phyloP scores from a whole-genome alignment of 2,329 filamentous ascomycete genomes.

The Pseudogymnoascus sp. region DNA sequence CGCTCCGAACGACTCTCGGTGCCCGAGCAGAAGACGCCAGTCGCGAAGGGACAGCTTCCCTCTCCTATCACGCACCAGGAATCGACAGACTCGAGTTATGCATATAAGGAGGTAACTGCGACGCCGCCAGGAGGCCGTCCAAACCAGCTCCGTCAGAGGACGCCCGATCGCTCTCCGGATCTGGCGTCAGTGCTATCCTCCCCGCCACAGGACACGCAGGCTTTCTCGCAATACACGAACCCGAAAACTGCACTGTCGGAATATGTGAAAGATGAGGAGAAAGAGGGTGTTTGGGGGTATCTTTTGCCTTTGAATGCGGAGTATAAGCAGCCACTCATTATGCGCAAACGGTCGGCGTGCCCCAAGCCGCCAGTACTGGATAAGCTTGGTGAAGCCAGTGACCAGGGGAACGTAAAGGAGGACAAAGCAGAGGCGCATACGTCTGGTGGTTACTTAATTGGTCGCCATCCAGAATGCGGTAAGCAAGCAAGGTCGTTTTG shows the following conservation, averaged over 20 bases:
- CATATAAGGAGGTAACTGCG: slow-evolving; percentile 60
- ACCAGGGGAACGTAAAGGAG: slow-evolving; percentile 35
- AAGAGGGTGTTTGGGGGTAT: slow-evolving; percentile 83
- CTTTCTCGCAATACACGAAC: slow-evolving; percentile 72
- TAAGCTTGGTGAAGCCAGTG: slow-evolving; percentile 30
- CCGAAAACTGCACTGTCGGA: slow-evolving; percentile 64
- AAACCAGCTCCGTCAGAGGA: slow-evolving; percentile 41
- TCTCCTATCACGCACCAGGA: slow-evolving; percentile 69
- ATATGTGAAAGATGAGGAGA: slow-evolving; percentile 75
- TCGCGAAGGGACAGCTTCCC: slow-evolving; percentile 62
- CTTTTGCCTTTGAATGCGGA: slow-evolving; percentile 70
- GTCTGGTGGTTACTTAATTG: slow-evolving; percentile 81
- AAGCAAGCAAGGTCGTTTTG: slow-evolving; percentile 32
- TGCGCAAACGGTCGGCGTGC: slow-evolving; percentile 67
- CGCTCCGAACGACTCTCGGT: slow-evolving; percentile 65
- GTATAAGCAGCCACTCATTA: slow-evolving; percentile 60
- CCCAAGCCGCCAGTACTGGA: slow-evolving; percentile 45
- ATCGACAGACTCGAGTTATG: slow-evolving; percentile 49
- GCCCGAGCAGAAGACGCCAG: slow-evolving; percentile 47
- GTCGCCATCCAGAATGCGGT: slow-evolving; percentile 91
- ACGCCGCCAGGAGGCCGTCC: slow-evolving; percentile 57
- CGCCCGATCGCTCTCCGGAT: slow-evolving; percentile 37
- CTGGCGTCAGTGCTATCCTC: slow-evolving; percentile 30
- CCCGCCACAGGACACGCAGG: slow-evolving; percentile 69
- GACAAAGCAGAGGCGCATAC: slow-evolving; percentile 52